Percentiles rank a stretch among this genome's conserved stretches.
These are phyloP conservation scores for Fusarium sterilihyphosum DNA, from an alignment of 2,329 filamentous ascomycete genomes.

Conservation along the genomic window DNA sequence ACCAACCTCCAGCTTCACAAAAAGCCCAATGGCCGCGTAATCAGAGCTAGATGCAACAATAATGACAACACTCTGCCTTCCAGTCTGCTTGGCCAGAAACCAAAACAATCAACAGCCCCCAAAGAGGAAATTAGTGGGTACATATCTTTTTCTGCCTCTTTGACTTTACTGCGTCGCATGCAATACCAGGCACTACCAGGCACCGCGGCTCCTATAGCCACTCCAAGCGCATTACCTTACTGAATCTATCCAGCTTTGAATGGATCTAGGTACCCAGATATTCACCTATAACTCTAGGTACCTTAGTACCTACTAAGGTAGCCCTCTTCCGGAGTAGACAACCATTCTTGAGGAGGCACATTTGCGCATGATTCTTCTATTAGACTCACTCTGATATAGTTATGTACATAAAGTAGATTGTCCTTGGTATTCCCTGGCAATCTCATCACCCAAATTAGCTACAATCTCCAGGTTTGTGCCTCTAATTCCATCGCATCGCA, in stretches of 20 bases:
- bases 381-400: neutral
- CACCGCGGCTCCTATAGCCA: conserved; percentile 13
- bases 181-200: conserved; percentile 27
- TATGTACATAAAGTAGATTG: neutral
- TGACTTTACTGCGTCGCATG: conserved; percentile 22
- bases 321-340: neutral
- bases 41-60: conserved; percentile 7
- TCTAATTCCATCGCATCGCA: conserved; percentile 38
- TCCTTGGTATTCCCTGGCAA: neutral
- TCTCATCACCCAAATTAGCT: conserved; percentile 20
- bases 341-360: neutral
- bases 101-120: conserved; percentile 19
- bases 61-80: conserved; percentile 19
- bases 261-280: neutral
- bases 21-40: conserved; percentile 19
- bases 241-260: neutral
- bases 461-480: conserved; percentile 10
- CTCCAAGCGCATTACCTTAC: neutral
- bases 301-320: neutral
- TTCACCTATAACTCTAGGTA: neutral
- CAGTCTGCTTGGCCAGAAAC: conserved; percentile 23
- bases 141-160: neutral
- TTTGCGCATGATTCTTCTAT: neutral
- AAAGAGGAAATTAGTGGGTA: neutral
- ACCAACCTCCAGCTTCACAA: neutral